These are phyloP conservation scores for Pichiaceae sp. DNA, from an alignment of 1,139 yeast genomes.

Conservation along the genomic window DNA sequence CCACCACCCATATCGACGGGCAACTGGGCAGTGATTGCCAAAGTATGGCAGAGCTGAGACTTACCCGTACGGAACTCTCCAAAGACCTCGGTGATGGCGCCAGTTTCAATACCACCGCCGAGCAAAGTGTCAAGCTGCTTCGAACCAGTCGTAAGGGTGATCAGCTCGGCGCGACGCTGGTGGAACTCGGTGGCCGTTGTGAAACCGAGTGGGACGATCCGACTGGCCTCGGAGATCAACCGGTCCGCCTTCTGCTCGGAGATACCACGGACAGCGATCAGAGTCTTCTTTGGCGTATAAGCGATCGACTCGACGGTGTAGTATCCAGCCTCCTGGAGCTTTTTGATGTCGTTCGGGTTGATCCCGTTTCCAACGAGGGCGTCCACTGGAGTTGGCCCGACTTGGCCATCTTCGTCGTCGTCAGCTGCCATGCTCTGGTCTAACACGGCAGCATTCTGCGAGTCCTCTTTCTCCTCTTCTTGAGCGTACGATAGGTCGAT, in stretches of 20 bases:
- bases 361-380: conserved; percentile 76
- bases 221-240: conserved; percentile 72
- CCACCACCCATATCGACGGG: conserved; percentile 99
- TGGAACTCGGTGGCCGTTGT: conserved; percentile 96
- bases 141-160: conserved; percentile 92
- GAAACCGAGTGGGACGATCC: conserved; percentile 91
- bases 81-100: conserved; percentile 90
- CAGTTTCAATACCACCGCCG: conserved; percentile 98
- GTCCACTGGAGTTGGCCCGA: conserved; percentile 38
- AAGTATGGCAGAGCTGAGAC: conserved; percentile 92
- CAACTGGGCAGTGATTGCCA: conserved; percentile 93
- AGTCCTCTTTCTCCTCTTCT: not conserved
- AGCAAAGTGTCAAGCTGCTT: conserved; percentile 85
- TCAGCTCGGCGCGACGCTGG: conserved; percentile 79
- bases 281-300: conserved; percentile 70
- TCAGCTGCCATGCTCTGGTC: conserved; percentile 10
- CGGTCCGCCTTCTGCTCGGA: conserved; percentile 94
- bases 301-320: conserved; percentile 92
- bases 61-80: conserved; percentile 98
- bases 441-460: not conserved
- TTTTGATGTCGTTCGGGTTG: conserved; percentile 67
- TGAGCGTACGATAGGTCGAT: conserved; percentile 1
- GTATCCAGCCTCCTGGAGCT: conserved; percentile 74
- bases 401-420: conserved; percentile 30
- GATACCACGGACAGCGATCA: conserved; percentile 78